phyloP scores from a whole-genome alignment of 1,284 basidiomycete genomes.

The Omphalotus olearius region DNA sequence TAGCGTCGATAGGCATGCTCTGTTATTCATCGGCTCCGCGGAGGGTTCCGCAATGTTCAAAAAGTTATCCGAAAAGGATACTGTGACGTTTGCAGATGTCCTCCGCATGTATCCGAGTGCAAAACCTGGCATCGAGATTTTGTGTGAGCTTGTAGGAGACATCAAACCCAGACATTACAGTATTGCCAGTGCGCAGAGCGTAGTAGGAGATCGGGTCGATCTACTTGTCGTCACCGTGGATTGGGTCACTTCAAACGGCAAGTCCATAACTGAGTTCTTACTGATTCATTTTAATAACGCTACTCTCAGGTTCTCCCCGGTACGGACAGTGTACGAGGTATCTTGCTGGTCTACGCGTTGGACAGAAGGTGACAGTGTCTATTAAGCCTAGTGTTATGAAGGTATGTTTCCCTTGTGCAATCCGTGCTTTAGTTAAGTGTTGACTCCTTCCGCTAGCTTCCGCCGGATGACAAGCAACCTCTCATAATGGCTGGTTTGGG shows the following conservation, averaged over 20 bases:
- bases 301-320: constrained; percentile 58
- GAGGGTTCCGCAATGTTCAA: constrained; percentile 94
- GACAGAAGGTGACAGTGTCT: constrained; percentile 94
- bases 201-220: constrained; percentile 93
- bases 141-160: constrained; percentile 88
- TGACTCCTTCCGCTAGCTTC: constrained; percentile 50
- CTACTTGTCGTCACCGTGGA: constrained; percentile 95
- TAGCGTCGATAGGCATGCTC: constrained; percentile 74
- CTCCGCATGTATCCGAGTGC: constrained; percentile 81
- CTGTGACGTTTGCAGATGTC: constrained; percentile 91
- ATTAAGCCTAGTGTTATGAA: constrained; percentile 99
- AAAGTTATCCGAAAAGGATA: constrained; percentile 93
- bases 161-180: constrained; percentile 98
- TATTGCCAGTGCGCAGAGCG: constrained; percentile 93
- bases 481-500: constrained; percentile 99
- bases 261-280: constrained; percentile 19
- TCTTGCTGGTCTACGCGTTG: constrained; percentile 77
- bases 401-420: constrained; percentile 38
- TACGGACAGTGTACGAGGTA: constrained; percentile 98
- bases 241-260: constrained; percentile 85
- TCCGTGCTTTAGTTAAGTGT: neutral
- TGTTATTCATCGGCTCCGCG: constrained; percentile 91
- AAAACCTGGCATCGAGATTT: constrained; percentile 71
- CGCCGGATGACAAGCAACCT: constrained; percentile 81
- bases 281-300: constrained; percentile 9